Percentiles rank a stretch among this genome's conserved stretches.
Conservation (phyloP, 495 filamentous ascomycete species). For the Aspergillus haitiensis region DNA sequence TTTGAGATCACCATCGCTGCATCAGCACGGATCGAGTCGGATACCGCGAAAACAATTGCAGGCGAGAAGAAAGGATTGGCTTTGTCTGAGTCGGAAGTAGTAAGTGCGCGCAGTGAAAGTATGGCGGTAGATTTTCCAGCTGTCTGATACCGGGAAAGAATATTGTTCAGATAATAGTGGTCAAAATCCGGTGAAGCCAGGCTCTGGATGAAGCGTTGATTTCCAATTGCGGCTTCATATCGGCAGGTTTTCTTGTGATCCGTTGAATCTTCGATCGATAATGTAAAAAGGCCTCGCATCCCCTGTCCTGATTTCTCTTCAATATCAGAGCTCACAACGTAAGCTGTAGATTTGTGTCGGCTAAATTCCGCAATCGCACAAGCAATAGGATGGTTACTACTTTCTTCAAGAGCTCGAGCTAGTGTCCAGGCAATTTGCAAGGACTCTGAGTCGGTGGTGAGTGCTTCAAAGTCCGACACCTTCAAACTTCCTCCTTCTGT, state of each 20-base stretch:
- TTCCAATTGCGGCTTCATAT: slow-evolving; percentile 77
- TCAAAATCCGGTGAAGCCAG: slow-evolving; percentile 27
- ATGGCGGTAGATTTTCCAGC: slow-evolving; percentile 75
- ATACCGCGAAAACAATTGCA: slow-evolving; percentile 66
- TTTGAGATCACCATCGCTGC: slow-evolving; percentile 62
- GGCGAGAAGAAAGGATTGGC: slow-evolving; percentile 50
- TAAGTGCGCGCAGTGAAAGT: slow-evolving; percentile 50
- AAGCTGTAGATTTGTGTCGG: slow-evolving; percentile 33
- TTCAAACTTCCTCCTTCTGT: slow-evolving; percentile 80
- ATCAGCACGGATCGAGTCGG: slow-evolving; percentile 78
- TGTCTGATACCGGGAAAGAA: slow-evolving; percentile 65
- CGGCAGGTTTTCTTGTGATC: slow-evolving; percentile 8
- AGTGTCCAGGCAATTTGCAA: slow-evolving; percentile 49
- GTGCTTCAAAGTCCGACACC: slow-evolving; percentile 69
- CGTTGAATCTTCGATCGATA: slow-evolving; percentile 27
- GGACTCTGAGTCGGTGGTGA: slow-evolving; percentile 42
- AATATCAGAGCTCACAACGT: slow-evolving; percentile 49
- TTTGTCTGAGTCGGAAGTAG: slow-evolving; percentile 17
- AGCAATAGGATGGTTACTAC: slow-evolving; percentile 84
- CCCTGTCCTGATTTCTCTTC: slow-evolving; percentile 82
- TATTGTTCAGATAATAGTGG: slow-evolving; percentile 39
- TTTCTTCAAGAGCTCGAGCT: slow-evolving; percentile 71
- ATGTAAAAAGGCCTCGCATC: slow-evolving; percentile 65
- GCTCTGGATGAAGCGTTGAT: slow-evolving; percentile 67
- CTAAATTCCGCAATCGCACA: slow-evolving; percentile 77